These are phyloP conservation scores for Lagenaria siceraria DNA, from an alignment of 306 rosid genomes.

Conservation along the genomic window DNA sequence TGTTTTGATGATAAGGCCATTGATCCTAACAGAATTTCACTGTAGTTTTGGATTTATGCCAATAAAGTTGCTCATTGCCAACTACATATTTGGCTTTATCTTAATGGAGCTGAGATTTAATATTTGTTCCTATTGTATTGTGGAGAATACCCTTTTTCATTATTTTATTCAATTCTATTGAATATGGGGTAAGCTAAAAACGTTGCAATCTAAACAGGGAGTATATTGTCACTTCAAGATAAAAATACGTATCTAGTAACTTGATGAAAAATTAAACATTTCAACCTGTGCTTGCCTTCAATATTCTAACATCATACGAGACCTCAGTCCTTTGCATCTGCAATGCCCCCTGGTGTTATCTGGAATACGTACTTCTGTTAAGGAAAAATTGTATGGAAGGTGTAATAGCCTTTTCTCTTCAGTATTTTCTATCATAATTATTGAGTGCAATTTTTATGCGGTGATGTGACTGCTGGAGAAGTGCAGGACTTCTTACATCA, in stretches of 20 bases:
- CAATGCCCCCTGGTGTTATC: constrained; percentile 87
- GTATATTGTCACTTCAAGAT: background rate
- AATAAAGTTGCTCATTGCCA: background rate
- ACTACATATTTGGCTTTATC: background rate
- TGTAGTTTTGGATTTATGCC: background rate
- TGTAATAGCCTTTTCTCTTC: background rate
- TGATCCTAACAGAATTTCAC: background rate
- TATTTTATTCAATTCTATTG: background rate
- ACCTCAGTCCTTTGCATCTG: constrained; percentile 76
- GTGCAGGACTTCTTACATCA: background rate
- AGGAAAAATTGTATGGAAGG: constrained; percentile 23
- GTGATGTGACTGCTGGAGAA: background rate
- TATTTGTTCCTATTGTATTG: background rate
- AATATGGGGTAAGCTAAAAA: background rate
- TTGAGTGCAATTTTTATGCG: background rate
- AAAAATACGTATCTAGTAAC: constrained; percentile 7
- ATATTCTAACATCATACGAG: background rate
- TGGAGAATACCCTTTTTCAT: background rate
- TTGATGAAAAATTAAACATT: constrained; percentile 14
- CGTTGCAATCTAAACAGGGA: background rate
- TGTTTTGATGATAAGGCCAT: background rate
- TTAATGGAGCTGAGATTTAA: background rate
- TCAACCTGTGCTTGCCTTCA: background rate
- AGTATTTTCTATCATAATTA: background rate
- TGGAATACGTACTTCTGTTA: constrained; percentile 64